Percentiles rank a stretch among this genome's conserved stretches.
Evolutionary conservation across 2,329 filamentous ascomycete species (phyloP).

Genomic region (Magnaporthales sp.): DNA sequence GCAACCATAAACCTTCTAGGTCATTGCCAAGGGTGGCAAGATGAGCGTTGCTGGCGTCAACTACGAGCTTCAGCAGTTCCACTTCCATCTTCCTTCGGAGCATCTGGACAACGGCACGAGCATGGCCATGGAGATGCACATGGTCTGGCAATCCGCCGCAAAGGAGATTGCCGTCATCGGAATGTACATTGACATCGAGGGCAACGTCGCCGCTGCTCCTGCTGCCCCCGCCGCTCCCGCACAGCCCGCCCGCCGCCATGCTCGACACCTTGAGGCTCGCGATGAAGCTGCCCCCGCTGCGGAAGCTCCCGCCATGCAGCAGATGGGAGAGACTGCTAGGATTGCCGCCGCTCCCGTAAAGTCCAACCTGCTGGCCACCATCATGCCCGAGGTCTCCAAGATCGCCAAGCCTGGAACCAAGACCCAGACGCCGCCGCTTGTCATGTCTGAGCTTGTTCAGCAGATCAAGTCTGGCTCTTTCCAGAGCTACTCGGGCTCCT

Average conservation of each 20-base stretch:
- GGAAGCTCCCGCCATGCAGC: background rate
- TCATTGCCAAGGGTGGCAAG: conserved; percentile 34
- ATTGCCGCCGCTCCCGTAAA: conserved; percentile 27
- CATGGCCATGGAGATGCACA: conserved; percentile 47
- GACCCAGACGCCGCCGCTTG: conserved; percentile 29
- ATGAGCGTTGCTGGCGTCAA: conserved; percentile 23
- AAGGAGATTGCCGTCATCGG: conserved; percentile 33
- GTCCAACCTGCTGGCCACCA: conserved; percentile 34
- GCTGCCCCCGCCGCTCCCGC: conserved; percentile 9
- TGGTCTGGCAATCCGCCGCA: conserved; percentile 43
- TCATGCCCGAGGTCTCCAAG: conserved; percentile 31
- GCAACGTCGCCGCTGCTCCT: conserved; percentile 11
- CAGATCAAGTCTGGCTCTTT: conserved; percentile 26
- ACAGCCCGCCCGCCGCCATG: conserved; percentile 1
- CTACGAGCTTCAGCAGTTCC: conserved; percentile 35
- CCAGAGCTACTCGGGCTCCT: conserved; percentile 36
- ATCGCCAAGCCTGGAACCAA: conserved; percentile 33
- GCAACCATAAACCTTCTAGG: conserved; percentile 9
- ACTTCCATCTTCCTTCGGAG: conserved; percentile 42
- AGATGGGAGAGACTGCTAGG: conserved; percentile 29
- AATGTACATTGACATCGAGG: conserved; percentile 31
- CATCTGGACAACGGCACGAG: conserved; percentile 35
- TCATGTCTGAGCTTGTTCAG: conserved; percentile 32
- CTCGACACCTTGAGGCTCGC: background rate
- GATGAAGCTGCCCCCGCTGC: background rate